These are phyloP conservation scores for Pholiota adiposa DNA, from an alignment of 1,284 basidiomycete species.

Conservation along the genomic window DNA sequence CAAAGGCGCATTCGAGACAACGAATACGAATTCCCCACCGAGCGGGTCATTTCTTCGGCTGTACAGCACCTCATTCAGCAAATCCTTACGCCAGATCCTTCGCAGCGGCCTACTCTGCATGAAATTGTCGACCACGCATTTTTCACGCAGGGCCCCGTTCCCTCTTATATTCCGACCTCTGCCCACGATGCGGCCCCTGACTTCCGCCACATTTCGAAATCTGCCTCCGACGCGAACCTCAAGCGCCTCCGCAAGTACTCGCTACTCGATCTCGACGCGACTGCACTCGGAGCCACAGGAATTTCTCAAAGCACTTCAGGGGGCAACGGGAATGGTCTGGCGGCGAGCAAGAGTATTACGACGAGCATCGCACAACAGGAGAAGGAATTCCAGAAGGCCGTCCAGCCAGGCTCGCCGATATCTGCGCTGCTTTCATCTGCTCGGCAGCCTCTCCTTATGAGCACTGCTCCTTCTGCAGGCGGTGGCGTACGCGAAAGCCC, in stretches of 20 bases:
- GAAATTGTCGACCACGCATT: constrained; percentile 88
- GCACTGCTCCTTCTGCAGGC: constrained; percentile 34
- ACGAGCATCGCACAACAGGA: constrained; percentile 85
- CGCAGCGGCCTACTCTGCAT: constrained; percentile 80
- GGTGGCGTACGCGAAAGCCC: constrained; percentile 50
- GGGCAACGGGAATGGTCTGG: constrained; percentile 20
- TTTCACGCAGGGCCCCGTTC: constrained; percentile 85
- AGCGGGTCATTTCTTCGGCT: constrained; percentile 73
- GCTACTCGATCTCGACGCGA: constrained; percentile 65
- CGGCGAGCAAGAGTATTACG: constrained; percentile 46
- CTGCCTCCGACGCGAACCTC: constrained; percentile 74
- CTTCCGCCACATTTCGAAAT: constrained; percentile 68
- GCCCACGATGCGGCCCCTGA: constrained; percentile 79
- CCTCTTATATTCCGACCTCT: constrained; percentile 77
- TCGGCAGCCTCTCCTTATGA: constrained; percentile 83
- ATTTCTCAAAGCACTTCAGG: constrained; percentile 7
- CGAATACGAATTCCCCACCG: constrained; percentile 89
- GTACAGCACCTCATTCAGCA: constrained; percentile 82
- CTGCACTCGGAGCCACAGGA: constrained; percentile 15
- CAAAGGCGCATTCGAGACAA: constrained; percentile 90
- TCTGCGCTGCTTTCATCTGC: constrained; percentile 90
- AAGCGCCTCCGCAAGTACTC: constrained; percentile 62
- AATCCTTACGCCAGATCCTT: constrained; percentile 86
- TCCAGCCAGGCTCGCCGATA: constrained; percentile 94
- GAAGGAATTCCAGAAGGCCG: constrained; percentile 94